Conservation (phyloP, 768 basidiomycete species). For the Tricholoma furcatifolium region DNA sequence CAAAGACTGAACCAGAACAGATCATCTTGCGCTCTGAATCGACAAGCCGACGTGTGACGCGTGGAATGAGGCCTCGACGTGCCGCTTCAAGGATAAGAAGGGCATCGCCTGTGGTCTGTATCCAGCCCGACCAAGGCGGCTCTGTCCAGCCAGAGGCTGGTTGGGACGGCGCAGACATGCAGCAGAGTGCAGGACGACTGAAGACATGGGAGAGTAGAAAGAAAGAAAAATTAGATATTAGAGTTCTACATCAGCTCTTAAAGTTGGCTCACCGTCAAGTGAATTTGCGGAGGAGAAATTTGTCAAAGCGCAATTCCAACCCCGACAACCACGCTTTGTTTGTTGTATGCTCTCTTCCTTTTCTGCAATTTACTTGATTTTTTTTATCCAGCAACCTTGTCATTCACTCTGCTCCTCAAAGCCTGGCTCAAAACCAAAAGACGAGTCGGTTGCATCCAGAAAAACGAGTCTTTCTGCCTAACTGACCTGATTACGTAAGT, state of each 20-base stretch:
- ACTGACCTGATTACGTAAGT: constrained; percentile 19
- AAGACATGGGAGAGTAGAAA: constrained; percentile 22
- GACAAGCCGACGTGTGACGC: constrained; percentile 88
- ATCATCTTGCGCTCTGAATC: constrained; percentile 94
- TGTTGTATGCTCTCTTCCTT: constrained; percentile 23
- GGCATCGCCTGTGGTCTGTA: constrained; percentile 93
- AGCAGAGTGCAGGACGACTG: constrained; percentile 23
- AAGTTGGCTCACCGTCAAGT: constrained; percentile 73
- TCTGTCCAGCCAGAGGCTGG: constrained; percentile 66
- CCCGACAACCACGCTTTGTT: constrained; percentile 37
- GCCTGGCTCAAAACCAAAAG: background rate
- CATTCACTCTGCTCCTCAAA: background rate
- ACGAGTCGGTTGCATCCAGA: too few relatives aligned
- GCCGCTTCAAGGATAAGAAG: constrained; percentile 97
- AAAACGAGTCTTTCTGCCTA: background rate
- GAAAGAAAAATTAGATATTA: constrained; percentile 44
- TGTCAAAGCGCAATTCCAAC: constrained; percentile 38
- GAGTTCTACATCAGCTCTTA: constrained; percentile 56
- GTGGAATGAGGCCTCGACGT: constrained; percentile 82
- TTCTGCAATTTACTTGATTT: constrained; percentile 3
- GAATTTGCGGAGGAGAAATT: constrained; percentile 61
- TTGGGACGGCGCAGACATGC: constrained; percentile 38
- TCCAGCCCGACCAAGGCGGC: constrained; percentile 92
- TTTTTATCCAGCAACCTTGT: background rate
- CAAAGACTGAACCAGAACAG: constrained; percentile 90